Conservation (phyloP, 2,329 filamentous ascomycete genomes). For the Colletotrichum sp. region DNA sequence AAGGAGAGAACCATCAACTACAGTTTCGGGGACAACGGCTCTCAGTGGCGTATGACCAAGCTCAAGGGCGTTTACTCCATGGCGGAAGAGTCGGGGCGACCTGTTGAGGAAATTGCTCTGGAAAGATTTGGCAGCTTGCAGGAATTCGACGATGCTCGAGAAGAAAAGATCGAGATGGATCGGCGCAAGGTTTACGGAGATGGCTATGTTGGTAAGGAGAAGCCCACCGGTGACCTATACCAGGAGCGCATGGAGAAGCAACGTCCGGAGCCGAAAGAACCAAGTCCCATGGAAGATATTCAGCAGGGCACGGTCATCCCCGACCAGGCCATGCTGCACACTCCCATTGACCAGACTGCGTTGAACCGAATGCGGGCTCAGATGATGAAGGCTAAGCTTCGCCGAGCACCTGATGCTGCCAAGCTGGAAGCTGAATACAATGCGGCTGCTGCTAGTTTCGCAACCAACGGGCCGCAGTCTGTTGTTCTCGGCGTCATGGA, state of each 20-base stretch:
- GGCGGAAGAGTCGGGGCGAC: slow-evolving; percentile 74
- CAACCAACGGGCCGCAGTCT: slow-evolving; percentile 64
- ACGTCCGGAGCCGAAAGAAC: slow-evolving; percentile 35
- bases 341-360: slow-evolving; percentile 74
- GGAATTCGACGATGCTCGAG: slow-evolving; percentile 89
- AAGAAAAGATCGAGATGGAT: slow-evolving; percentile 92
- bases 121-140: slow-evolving; percentile 82
- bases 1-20: slow-evolving; percentile 71
- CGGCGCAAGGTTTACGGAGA: slow-evolving; percentile 82
- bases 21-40: slow-evolving; percentile 86
- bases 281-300: slow-evolving; percentile 27
- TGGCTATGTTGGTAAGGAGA: slow-evolving; percentile 84
- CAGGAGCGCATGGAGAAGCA: slow-evolving; percentile 73
- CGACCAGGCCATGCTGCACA: slow-evolving; percentile 54
- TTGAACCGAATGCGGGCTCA: slow-evolving; percentile 91
- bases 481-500: slow-evolving; percentile 89
- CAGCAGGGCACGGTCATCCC: slow-evolving; percentile 63
- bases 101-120: slow-evolving; percentile 81
- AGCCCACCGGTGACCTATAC: slow-evolving; percentile 86
- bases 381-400: slow-evolving; percentile 94
- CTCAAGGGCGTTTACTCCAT: slow-evolving; percentile 83
- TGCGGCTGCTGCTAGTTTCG: slow-evolving; percentile 68
- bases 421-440: slow-evolving; percentile 87
- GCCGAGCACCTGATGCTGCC: slow-evolving; percentile 74
- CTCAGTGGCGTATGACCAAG: slow-evolving; percentile 96